These are phyloP conservation scores for Heliamphora pulchella DNA, from an alignment of 179 eudicot species.

Conservation along the genomic window DNA sequence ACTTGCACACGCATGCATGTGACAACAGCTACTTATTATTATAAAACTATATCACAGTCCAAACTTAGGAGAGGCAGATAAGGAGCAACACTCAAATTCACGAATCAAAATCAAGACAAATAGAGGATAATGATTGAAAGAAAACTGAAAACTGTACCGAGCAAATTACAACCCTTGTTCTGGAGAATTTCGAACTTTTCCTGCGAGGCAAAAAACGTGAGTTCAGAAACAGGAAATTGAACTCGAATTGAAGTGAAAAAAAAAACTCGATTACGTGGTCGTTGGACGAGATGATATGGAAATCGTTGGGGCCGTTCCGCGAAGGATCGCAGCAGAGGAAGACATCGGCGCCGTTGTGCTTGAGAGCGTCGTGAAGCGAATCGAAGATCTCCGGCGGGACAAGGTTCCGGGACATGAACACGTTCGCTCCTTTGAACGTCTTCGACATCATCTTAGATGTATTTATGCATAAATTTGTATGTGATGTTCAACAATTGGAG, in stretches of 20 bases:
- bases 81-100: background rate
- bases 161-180: constrained; percentile 70
- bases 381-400: constrained; percentile 89
- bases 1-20: no score
- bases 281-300: constrained; percentile 69
- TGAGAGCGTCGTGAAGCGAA: constrained; percentile 76
- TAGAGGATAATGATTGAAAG: background rate
- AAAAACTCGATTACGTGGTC: constrained; percentile 38
- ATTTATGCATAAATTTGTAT: background rate
- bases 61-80: no score
- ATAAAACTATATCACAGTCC: no score
- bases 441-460: constrained; percentile 46
- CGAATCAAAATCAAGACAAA: background rate
- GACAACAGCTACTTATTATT: no score
- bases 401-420: constrained; percentile 75
- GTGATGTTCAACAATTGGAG: background rate
- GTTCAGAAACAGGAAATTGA: background rate
- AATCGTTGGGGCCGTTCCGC: constrained; percentile 61
- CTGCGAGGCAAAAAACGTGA: constrained; percentile 28
- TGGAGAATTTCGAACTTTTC: constrained; percentile 68
- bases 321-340: constrained; percentile 75
- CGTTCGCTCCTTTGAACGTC: constrained; percentile 68
- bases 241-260: background rate
- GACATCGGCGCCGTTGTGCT: constrained; percentile 65
- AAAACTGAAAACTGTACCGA: constrained; percentile 39